Evolutionary conservation across 2,329 filamentous ascomycete genomes (phyloP).

Genomic region (Shiraia sp.): DNA sequence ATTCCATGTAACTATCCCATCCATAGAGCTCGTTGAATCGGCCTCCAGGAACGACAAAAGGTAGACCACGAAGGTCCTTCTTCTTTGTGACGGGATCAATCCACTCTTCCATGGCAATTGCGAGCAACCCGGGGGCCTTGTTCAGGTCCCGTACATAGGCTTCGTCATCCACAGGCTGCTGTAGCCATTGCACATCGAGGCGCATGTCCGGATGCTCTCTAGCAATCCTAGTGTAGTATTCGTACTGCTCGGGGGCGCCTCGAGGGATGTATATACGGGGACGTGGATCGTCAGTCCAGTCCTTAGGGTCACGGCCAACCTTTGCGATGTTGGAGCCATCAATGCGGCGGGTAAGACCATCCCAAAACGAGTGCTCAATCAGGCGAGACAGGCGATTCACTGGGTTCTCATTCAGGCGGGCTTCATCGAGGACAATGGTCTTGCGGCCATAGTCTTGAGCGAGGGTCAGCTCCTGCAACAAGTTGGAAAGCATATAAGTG

Average conservation of each 20-base stretch:
- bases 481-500: slow-evolving; percentile 96
- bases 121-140: slow-evolving; percentile 82
- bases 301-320: slow-evolving; percentile 88
- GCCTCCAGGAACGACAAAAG: slow-evolving; percentile 96
- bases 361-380: slow-evolving; percentile 91
- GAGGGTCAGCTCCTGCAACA: slow-evolving; percentile 90
- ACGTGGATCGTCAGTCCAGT: slow-evolving; percentile 88
- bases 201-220: slow-evolving; percentile 78
- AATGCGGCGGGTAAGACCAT: slow-evolving; percentile 83
- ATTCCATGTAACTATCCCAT: slow-evolving; percentile 99
- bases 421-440: slow-evolving; percentile 88
- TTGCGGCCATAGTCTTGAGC: slow-evolving; percentile 89
- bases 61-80: slow-evolving; percentile 74
- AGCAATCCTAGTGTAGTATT: slow-evolving; percentile 85
- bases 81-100: slow-evolving; percentile 68
- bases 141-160: slow-evolving; percentile 84
- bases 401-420: slow-evolving; percentile 90
- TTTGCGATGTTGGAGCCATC: slow-evolving; percentile 86
- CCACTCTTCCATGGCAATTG: slow-evolving; percentile 83
- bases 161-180: slow-evolving; percentile 72
- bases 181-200: slow-evolving; percentile 81
- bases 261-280: slow-evolving; percentile 89
- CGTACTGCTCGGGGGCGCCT: slow-evolving; percentile 83
- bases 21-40: slow-evolving; percentile 98
- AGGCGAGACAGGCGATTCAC: slow-evolving; percentile 84